A percentile compares a stretch with the other conserved stretches of the same genome.
Conservation (phyloP, 331 rosid species). For the Pyracantha coccinea region DNA sequence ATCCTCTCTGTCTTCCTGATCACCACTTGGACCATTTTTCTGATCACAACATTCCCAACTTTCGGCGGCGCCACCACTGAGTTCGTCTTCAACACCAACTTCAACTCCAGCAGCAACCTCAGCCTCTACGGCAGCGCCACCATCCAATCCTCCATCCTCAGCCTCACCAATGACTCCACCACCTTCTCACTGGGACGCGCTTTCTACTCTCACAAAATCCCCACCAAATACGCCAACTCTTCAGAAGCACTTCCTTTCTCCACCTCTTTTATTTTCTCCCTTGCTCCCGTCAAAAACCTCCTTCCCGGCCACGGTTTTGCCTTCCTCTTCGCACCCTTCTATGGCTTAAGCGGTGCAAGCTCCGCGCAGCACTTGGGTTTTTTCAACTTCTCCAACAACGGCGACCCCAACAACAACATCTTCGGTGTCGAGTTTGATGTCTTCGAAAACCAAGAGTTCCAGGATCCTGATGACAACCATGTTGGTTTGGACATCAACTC, state of each 20-base stretch:
- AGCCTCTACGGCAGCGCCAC: conserved; percentile 57
- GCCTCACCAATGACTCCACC: conserved; percentile 46
- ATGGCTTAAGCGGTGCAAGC: conserved; percentile 46
- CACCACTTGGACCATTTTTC: neutral
- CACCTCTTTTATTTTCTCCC: conserved; percentile 71
- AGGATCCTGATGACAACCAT: conserved; percentile 15
- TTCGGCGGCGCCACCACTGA: conserved; percentile 38
- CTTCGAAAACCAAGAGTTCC: conserved; percentile 33
- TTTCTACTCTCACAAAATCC: conserved; percentile 38
- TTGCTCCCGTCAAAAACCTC: conserved; percentile 37
- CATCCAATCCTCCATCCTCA: conserved; percentile 40
- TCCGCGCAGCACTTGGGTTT: conserved; percentile 59
- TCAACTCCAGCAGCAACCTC: conserved; percentile 42
- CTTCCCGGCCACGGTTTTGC: conserved; percentile 80
- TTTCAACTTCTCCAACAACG: conserved; percentile 55
- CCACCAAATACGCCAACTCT: conserved; percentile 36
- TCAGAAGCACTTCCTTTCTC: conserved; percentile 46
- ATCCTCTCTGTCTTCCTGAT: neutral
- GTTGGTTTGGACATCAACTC: conserved; percentile 76
- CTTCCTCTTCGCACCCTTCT: conserved; percentile 52
- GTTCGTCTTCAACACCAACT: conserved; percentile 57
- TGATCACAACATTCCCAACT: neutral
- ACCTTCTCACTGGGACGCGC: conserved; percentile 63
- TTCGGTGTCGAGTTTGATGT: conserved; percentile 80
- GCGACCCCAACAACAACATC: conserved; percentile 34